Base-by-base conservation (phyloP, 1,284 basidiomycete genomes). In the Lignosus rhinocerotis region DNA sequence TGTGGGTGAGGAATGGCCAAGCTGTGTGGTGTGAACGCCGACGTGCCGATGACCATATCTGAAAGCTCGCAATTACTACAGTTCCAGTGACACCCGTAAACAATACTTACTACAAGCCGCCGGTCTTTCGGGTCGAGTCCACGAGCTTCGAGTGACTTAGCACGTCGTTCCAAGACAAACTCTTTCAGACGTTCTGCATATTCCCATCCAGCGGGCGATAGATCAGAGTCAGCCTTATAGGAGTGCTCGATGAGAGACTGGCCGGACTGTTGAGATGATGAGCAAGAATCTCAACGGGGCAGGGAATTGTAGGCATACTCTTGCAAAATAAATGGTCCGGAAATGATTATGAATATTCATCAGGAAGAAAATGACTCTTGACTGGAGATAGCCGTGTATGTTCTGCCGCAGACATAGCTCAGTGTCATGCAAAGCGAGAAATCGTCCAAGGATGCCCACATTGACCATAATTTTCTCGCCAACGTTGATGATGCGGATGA, bases 41-140 rank as follows among this genome's bases (percentile, higher is more conserved):
- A 14, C 96, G 87, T 0, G 96, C 92, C 1, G 95, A 98, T 0
- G 96, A 97, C 97, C 97, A 99, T 36, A 99, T 92, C 92, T 97
- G 60, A 17, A 34, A 46, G 10, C 17, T 21, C 44, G 32, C 34
- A 44, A n/a, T 51, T 47, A 16, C 19, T 53, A 38, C 16, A 25
- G 4, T 2, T 25, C 4, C 25, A 25, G 25, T 4, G 25, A 25
- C 25, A 25, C 25, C 25, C 25, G 25, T 25, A 2, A 50, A 7
- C 69, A 14, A 16, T 34, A 76, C 87, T 54, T 75, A 93, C 93
- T 58, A 93, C 87, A 3, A 94, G 80, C 55, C 87, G 84, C 44
- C 89, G 85, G 31, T 89, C 84, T 45, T 78, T 77, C 0, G 84
- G 82, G 59, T 85, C 80, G 17, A 87, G 73, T 6, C 86, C 88